phyloP scores from a whole-genome alignment of 208 protist genomes.

The Crithidia expoeki region DNA sequence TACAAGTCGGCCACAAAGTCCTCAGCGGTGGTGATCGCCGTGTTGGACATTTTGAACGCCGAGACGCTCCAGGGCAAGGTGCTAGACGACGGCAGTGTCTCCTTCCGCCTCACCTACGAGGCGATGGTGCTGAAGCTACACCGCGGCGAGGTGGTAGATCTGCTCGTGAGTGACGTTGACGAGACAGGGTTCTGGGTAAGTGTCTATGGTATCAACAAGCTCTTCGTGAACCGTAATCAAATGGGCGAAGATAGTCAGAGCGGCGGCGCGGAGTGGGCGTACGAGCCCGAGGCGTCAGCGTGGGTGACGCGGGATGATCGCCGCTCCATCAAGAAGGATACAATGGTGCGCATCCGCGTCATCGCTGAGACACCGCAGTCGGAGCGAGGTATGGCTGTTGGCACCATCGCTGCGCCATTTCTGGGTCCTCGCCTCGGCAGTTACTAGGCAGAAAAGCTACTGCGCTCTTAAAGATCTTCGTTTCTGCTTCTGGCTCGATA shows the following conservation, averaged over 20 bases:
- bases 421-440: slow-evolving; percentile 54
- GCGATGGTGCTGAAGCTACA: slow-evolving; percentile 85
- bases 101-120: slow-evolving; percentile 80
- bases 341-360: slow-evolving; percentile 77
- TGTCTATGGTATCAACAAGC: slow-evolving; percentile 72
- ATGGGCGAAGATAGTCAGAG: slow-evolving; percentile 48
- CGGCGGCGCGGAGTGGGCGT: slow-evolving; percentile 49
- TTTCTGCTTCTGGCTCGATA: too few species aligned
- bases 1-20: slow-evolving; percentile 55
- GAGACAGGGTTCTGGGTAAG: slow-evolving; percentile 78
- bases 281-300: slow-evolving; percentile 64
- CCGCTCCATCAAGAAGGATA: slow-evolving; percentile 65
- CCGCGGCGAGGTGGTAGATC: slow-evolving; percentile 84
- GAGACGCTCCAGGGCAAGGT: slow-evolving; percentile 76
- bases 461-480: too few species aligned
- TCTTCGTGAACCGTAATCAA: slow-evolving; percentile 78
- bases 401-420: slow-evolving; percentile 66
- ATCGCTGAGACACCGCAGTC: slow-evolving; percentile 86
- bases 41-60: slow-evolving; percentile 79
- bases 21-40: slow-evolving; percentile 77
- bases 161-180: slow-evolving; percentile 67
- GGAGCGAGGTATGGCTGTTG: slow-evolving; percentile 67
- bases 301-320: slow-evolving; percentile 69
- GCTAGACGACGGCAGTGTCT: slow-evolving; percentile 78
- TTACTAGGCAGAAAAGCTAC: slow-evolving; percentile 23